Evolutionary conservation across 108 stramenopile species (phyloP), one percentile per base, ranked within the genome.

Genomic region (Parietichytrium sp.): DNA sequence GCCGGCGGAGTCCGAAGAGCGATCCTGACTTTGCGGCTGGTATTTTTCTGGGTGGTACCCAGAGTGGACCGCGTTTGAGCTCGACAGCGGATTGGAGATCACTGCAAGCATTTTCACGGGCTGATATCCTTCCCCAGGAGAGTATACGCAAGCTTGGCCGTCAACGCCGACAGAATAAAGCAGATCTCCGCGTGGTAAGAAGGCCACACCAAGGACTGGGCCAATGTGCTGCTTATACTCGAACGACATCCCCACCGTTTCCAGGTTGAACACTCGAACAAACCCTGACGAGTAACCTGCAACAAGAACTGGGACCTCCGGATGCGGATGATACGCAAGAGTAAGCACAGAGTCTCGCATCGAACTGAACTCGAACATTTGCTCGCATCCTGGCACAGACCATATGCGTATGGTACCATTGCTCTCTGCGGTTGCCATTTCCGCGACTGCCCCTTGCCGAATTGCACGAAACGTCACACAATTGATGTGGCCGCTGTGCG

Each of bases 251-350:
- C 29, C 23, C 33, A 86, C 61, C 25, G 83, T 47, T 8, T 51
- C 55, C 29, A 91, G 79, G 79, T 90, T 86, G 48, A 91, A 88
- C 18, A 89, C 81, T 4, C 91, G 80, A 49, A 90, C 49, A 49
- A 45, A 29, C 16, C 91, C 91, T 51, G 83, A 82, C 26, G 15
- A 54, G 81, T 88, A 91, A n/a, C 91, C 91, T 31, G 26, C 61
- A 15, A 77, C 78, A 26, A 91, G 85, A 31, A 83, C 81, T 29
- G 81, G 31, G 36, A 38, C 29, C 3, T 31, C 45, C 30, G 33
- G 29, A 7, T 25, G 47, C 13, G 80, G 55, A 47, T 26, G 20
- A 79, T 52, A 38, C n/a, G 82, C 81, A 15, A 54, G 25, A 78
- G 81, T 54, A 31, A 29, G 54, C 29, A 25, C 30, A 47, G 6